Base-by-base conservation (phyloP, 83 land plant genomes). In the Isoetes engelmannii region DNA sequence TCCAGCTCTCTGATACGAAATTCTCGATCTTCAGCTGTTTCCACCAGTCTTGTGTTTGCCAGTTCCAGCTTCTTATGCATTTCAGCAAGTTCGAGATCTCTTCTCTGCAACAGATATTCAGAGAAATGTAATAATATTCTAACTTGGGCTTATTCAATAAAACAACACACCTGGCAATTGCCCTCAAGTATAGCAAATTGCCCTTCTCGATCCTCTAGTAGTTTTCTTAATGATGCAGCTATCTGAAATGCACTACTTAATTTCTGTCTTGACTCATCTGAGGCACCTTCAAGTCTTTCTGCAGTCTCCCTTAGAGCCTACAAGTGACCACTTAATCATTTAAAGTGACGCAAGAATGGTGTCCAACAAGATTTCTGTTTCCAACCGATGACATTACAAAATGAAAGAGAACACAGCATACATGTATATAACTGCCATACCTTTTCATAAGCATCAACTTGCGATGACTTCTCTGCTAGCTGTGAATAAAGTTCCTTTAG, bases 211-310 rank as follows among this genome's bases (percentile, higher is more conserved):
- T 70, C 75, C 45, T 76, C 79, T 4, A 76, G 42, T 7, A 76
- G 48, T 18, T 64, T 71, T 5, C 79, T 57, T 9, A 76, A 71
- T 20, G 79, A 76, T 42, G 71, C 67, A 5, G 79, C 75, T 41
- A 76, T 76, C 41, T 76, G 67, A 53, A 76, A 76, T 10, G 79
- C 79, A 71, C 75, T 76, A 48, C 61, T 76, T 9, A 76, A 48
- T 10, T 71, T 76, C 7, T 76, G 69, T 28, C 65, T 68, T 7
- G 79, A 76, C 69, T 76, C 79, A 65, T 76, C 79, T 45, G 79
- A 71, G 42, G 75, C 69, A 7, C 75, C 79, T 54, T 76, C 79
- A 37, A 76, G 58, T 53, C 58, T 64, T 41, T 71, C 69, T 21
- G 75, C 79, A 9, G 79, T 76, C 42, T 70, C 75, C 58, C 57